These are phyloP conservation scores for Leucocoprinus leucothites DNA, from an alignment of 768 basidiomycete genomes.

Conservation along the genomic window DNA sequence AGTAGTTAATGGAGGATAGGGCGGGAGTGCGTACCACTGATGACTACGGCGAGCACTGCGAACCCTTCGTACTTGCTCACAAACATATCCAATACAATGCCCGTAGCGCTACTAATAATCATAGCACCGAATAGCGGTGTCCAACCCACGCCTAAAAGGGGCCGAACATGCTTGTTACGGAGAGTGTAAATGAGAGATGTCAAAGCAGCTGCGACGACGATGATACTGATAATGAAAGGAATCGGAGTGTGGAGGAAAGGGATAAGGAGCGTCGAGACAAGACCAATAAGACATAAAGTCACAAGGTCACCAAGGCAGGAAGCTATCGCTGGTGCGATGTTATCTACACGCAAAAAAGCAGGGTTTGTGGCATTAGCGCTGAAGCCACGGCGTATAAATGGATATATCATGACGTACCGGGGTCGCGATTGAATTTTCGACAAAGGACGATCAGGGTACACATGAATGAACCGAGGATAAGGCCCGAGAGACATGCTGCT, in stretches of 20 bases:
- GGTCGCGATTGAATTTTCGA: conserved; percentile 72
- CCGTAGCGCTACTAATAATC: conserved; percentile 83
- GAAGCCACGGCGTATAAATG: background rate
- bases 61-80: conserved; percentile 87
- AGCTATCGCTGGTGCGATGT: conserved; percentile 93
- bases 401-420: conserved; percentile 49
- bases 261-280: conserved; percentile 70
- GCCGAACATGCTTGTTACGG: conserved; percentile 65
- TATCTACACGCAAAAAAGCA: conserved; percentile 51
- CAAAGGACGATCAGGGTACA: conserved; percentile 78
- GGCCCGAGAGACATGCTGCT: conserved; percentile 72
- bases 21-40: conserved; percentile 58
- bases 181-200: conserved; percentile 53
- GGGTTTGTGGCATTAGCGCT: background rate
- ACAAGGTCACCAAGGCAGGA: conserved; percentile 91
- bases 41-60: conserved; percentile 81
- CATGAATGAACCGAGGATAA: conserved; percentile 92
- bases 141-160: conserved; percentile 86
- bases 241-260: conserved; percentile 60
- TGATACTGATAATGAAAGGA: conserved; percentile 53
- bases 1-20: background rate
- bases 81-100: conserved; percentile 88
- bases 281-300: conserved; percentile 81
- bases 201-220: conserved; percentile 44
- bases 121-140: conserved; percentile 86